Evolutionary conservation across 108 stramenopile genomes (phyloP).

Genomic region (Aurantiochytrium sp.): DNA sequence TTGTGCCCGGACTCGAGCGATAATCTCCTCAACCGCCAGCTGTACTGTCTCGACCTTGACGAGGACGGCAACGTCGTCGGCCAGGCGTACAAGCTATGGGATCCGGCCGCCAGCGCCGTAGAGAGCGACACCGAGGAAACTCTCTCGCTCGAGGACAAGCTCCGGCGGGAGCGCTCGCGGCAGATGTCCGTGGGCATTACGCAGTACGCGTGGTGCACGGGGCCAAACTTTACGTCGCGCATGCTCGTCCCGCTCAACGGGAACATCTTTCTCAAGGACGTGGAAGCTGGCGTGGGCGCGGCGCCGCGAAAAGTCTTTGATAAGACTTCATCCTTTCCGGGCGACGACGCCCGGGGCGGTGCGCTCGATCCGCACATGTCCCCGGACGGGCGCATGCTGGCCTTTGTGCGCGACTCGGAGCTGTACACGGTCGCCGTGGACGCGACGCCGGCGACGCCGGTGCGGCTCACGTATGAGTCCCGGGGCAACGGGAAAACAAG

Average conservation of each 20-base stretch:
- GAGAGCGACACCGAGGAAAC: background rate
- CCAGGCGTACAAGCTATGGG: background rate
- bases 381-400: slow-evolving; percentile 56
- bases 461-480: slow-evolving; percentile 48
- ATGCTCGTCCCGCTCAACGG: slow-evolving; percentile 44
- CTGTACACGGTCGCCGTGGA: slow-evolving; percentile 39
- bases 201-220: slow-evolving; percentile 43
- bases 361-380: slow-evolving; percentile 62
- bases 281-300: background rate
- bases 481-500: slow-evolving; percentile 58
- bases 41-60: background rate
- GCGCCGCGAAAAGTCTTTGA: slow-evolving; percentile 44
- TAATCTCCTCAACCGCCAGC: background rate
- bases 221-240: background rate
- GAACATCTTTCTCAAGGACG: slow-evolving; percentile 51
- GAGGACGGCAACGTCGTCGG: background rate
- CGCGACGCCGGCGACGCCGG: slow-evolving; percentile 18
- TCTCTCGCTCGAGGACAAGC: slow-evolving; percentile 50
- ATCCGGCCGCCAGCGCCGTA: background rate
- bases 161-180: slow-evolving; percentile 62
- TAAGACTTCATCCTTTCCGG: background rate
- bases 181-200: slow-evolving; percentile 61
- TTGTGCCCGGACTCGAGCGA: background rate
- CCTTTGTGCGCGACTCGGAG: slow-evolving; percentile 58
- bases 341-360: slow-evolving; percentile 33